Evolutionary conservation across 1,284 basidiomycete genomes (phyloP), one percentile per base, ranked within the genome.

Genomic region (Pseudozyma thailandica): DNA sequence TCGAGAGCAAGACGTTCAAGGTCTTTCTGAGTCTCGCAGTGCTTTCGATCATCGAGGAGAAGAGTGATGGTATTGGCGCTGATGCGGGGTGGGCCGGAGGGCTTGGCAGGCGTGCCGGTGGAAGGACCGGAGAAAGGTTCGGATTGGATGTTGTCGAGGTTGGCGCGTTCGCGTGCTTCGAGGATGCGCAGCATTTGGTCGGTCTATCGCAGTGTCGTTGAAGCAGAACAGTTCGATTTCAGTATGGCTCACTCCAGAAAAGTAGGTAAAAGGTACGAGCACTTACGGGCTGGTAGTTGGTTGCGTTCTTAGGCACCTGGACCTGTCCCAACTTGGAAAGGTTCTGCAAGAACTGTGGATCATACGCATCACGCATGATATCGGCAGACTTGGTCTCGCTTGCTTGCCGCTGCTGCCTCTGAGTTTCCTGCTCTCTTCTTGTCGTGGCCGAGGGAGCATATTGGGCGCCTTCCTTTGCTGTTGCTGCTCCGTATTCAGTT

Each of bases 111-210:
- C 16, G 38, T 30, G n/a, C 26, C 21, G n/a, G 44, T 15, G 3
- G 52, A 47, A 2, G 51, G 46, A 20, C 39, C 25, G 7, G 51
- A 23, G 9, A 23, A 18, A 10, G 42, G 35, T 37, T 49, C 50
- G 10, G 50, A 44, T 7, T 58, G 27, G 21, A 63, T 6, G 43
- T 56, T 68, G 39, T 66, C 48, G 3, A 64, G 16, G 35, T 50
- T 57, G 38, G 61, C 61, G 2, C 46, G 50, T 30, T 66, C 62
- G 4, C 74, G 65, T 4, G 74, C 70, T 27, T 72, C 62, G 1
- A 75, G 49, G 44, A 75, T 75, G 39, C 66, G 56, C 13, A 70
- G 59, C 74, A 75, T 75, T 39, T 69, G 65, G 25, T 72, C 65
- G 27, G 55, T 69, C 68, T 74, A 28, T 7, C n/a, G n/a, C n/a